Evolutionary conservation across 1,139 yeast genomes (phyloP).

Genomic region (Scheffersomyces segobiensis): DNA sequence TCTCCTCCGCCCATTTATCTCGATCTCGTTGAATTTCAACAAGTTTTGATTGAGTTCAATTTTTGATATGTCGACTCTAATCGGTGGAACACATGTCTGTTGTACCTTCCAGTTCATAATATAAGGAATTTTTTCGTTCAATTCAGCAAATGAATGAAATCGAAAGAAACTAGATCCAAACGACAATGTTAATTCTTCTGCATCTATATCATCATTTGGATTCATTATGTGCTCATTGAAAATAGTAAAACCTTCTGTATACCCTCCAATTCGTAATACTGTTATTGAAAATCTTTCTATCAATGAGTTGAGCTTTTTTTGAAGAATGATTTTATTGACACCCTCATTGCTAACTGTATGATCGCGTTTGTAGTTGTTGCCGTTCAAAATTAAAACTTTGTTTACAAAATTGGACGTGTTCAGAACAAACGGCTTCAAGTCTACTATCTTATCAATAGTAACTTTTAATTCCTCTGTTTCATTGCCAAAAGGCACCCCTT

Average conservation of each 20-base stretch:
- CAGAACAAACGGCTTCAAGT: slow-evolving; percentile 31
- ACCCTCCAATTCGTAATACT: slow-evolving; percentile 23
- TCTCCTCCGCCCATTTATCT: slow-evolving; percentile 22
- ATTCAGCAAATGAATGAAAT: slow-evolving; percentile 18
- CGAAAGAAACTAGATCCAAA: slow-evolving; percentile 22
- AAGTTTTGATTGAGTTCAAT: slow-evolving; percentile 19
- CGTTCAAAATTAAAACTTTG: slow-evolving; percentile 28
- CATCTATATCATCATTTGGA: slow-evolving; percentile 3
- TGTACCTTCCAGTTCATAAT: slow-evolving; percentile 16
- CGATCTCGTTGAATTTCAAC: slow-evolving; percentile 21
- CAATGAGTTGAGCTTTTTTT: slow-evolving; percentile 12
- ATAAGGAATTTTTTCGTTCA: slow-evolving; percentile 15
- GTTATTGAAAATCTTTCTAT: slow-evolving; percentile 23
- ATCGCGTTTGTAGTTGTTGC: slow-evolving; percentile 16
- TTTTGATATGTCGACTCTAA: slow-evolving; percentile 20
- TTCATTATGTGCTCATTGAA: slow-evolving; percentile 14
- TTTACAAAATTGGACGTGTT: slow-evolving; percentile 19
- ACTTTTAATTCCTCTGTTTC: slow-evolving; percentile 26
- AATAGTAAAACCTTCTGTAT: slow-evolving; percentile 18
- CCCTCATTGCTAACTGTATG: slow-evolving; percentile 6
- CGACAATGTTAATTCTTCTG: slow-evolving; percentile 5
- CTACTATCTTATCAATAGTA: slow-evolving; percentile 30
- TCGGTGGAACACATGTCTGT: slow-evolving; percentile 19
- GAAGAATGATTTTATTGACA: slow-evolving; percentile 3
- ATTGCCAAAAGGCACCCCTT: slow-evolving; percentile 16